Base-by-base conservation (phyloP, 148 eudicot genomes). In the Chenopodium album region DNA sequence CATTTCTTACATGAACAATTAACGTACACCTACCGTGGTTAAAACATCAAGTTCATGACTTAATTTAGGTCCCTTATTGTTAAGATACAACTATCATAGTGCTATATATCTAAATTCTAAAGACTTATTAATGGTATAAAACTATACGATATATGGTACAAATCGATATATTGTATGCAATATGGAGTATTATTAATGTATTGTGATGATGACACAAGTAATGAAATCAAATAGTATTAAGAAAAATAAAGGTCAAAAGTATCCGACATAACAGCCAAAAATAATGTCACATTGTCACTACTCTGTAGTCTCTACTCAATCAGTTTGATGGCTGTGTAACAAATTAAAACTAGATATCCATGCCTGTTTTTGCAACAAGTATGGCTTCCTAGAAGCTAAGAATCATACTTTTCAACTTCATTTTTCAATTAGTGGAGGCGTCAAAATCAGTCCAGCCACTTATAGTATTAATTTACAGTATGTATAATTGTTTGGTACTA, bases 341-440 rank as follows among this genome's bases (percentile, higher is more conserved):
- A 13, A 23, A 23, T 23, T 23, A 23, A 48, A 50, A 9, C 54
- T 50, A 9, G 54, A 13, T 9, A 12, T 50, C 12, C 54, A 50
- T 50, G 54, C 54, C 14, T 50, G 16, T 13, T 50, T 50, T 50
- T 50, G 54, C 54, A 50, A 50, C 22, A n/a, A n/a, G 14, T 65
- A 65, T 65, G 22, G 68, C 68, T 65, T 65, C 71, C 37, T 67
- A 67, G 71, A 67, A 28, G 71, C 37, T 67, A 62, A 67, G 41
- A 28, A 29, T 67, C 11, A 14, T 67, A 34, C 17, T 34, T 67
- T 67, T 28, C 37, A 29, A 10, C 71, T 28, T 46, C 23, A 9
- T n/a, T 12, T 20, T 46, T 44, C 8, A 72, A 44, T 41, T 37
- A 41, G 75, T 72, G 54, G 75, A 72, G 59, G 26, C 14, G 76